A percentile compares a stretch with the other conserved stretches of the same genome.
Conservation (phyloP, 192 early-diverging fungal species). For the Phycomyces blakesleeanus region DNA sequence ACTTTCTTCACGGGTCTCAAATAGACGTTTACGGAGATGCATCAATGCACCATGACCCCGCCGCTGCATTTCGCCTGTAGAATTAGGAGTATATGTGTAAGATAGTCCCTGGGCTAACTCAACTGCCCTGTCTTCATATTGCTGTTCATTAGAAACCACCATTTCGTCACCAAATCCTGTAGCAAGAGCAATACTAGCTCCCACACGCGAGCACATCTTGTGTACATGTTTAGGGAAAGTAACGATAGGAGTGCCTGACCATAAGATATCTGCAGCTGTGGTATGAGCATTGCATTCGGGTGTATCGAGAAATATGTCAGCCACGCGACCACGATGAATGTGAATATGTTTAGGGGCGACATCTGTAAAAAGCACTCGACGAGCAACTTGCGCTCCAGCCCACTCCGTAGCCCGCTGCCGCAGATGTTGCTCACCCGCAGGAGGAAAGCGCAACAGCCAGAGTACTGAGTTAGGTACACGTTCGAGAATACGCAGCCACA, state of each 20-base stretch:
- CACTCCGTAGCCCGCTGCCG: conserved; percentile 65
- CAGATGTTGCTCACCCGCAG: conserved; percentile 79
- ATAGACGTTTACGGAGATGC: conserved; percentile 65
- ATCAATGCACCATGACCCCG: conserved; percentile 50
- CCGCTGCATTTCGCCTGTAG: conserved; percentile 29
- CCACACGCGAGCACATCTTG: conserved; percentile 90
- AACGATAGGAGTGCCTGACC: conserved; percentile 89
- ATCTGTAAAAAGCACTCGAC: conserved; percentile 82
- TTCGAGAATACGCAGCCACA: conserved; percentile 81
- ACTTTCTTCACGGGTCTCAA: conserved; percentile 73
- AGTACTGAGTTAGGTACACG: conserved; percentile 79
- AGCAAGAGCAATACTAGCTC: conserved; percentile 78
- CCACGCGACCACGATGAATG: conserved; percentile 87
- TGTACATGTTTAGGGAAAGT: conserved; percentile 85
- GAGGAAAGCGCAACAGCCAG: conserved; percentile 91
- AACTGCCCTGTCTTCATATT: conserved; percentile 66
- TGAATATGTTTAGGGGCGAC: conserved; percentile 83
- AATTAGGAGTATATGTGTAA: conserved; percentile 42
- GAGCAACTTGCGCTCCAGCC: conserved; percentile 71
- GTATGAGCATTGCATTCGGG: conserved; percentile 97
- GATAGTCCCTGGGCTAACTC: conserved; percentile 48
- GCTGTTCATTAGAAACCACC: conserved; percentile 58
- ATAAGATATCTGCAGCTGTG: conserved; percentile 91
- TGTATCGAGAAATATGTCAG: conserved; percentile 90
- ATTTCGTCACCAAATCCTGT: conserved; percentile 70